Evolutionary conservation across 257 asterid species (phyloP).

Genomic region (Handroanthus guayacan): DNA sequence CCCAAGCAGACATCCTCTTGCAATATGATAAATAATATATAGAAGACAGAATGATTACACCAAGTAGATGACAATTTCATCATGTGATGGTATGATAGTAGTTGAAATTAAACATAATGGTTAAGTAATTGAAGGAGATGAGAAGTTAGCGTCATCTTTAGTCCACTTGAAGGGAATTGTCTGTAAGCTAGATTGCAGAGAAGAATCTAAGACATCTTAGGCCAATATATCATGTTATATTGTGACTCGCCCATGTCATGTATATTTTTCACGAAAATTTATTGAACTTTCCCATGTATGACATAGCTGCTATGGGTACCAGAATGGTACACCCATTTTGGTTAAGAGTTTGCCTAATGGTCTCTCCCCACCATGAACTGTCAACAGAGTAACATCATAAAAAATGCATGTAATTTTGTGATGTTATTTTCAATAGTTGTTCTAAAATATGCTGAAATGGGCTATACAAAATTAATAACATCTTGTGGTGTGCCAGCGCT

Average conservation of each 20-base stretch:
- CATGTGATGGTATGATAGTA: too few relatives aligned
- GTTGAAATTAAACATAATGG: too few relatives aligned
- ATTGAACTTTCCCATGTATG: neutral
- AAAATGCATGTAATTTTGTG: conserved; percentile 3
- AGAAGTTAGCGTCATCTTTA: neutral
- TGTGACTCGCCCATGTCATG: neutral
- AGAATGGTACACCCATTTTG: conserved; percentile 17
- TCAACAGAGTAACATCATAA: neutral
- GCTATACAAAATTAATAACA: conserved; percentile 24
- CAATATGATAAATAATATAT: too few relatives aligned
- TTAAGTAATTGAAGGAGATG: too few relatives aligned
- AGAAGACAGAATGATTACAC: too few relatives aligned
- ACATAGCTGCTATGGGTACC: neutral
- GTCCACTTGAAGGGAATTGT: conserved; percentile 10
- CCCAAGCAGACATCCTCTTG: too few relatives aligned
- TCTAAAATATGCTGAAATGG: conserved; percentile 21
- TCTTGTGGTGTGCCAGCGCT: neutral
- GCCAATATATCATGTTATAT: neutral
- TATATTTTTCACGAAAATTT: neutral
- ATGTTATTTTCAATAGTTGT: conserved; percentile 21
- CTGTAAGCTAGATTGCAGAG: neutral
- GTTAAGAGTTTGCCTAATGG: conserved; percentile 16
- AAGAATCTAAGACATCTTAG: conserved; percentile 6
- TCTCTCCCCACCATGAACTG: conserved; percentile 3
- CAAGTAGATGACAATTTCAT: too few relatives aligned